These are phyloP conservation scores for Hypoxylon rubiginosum DNA, from an alignment of 2,329 filamentous ascomycete species.

Conservation along the genomic window DNA sequence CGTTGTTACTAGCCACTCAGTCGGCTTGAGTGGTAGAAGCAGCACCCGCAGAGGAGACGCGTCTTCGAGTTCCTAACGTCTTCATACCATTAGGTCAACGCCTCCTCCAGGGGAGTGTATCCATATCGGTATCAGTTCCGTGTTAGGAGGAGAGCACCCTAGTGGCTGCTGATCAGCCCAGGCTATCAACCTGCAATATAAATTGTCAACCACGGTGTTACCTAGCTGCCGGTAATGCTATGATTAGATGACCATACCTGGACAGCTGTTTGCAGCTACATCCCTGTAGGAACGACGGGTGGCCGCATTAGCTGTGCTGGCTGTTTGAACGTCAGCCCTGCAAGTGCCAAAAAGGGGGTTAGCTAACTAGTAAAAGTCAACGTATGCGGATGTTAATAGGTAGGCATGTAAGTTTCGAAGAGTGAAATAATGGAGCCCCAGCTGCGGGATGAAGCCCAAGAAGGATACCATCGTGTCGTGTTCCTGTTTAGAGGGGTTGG, in stretches of 20 bases:
- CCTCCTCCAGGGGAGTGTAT: slow-evolving; percentile 18
- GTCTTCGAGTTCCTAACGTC: slow-evolving; percentile 9
- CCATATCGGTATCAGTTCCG: slow-evolving; percentile 25
- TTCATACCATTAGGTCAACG: slow-evolving; percentile 23
- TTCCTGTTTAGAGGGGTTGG: slow-evolving; percentile 1
- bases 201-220: slow-evolving; percentile 15
- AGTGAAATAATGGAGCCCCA: slow-evolving; percentile 9
- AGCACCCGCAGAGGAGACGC: background rate
- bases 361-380: slow-evolving; percentile 26
- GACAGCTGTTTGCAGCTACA: slow-evolving; percentile 45
- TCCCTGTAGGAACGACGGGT: slow-evolving; percentile 47
- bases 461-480: background rate
- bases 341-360: slow-evolving; percentile 29
- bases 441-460: slow-evolving; percentile 1
- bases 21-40: background rate
- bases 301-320: slow-evolving; percentile 47
- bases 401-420: slow-evolving; percentile 5
- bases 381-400: slow-evolving; percentile 18
- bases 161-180: slow-evolving; percentile 24
- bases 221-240: slow-evolving; percentile 12
- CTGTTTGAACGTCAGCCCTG: slow-evolving; percentile 51
- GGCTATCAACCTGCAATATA: slow-evolving; percentile 31
- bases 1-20: slow-evolving; percentile 5
- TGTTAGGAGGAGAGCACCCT: slow-evolving; percentile 5
- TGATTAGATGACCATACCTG: slow-evolving; percentile 22